Base-by-base conservation (phyloP, 768 basidiomycete genomes). In the Rhodosporidiobolus odoratus region DNA sequence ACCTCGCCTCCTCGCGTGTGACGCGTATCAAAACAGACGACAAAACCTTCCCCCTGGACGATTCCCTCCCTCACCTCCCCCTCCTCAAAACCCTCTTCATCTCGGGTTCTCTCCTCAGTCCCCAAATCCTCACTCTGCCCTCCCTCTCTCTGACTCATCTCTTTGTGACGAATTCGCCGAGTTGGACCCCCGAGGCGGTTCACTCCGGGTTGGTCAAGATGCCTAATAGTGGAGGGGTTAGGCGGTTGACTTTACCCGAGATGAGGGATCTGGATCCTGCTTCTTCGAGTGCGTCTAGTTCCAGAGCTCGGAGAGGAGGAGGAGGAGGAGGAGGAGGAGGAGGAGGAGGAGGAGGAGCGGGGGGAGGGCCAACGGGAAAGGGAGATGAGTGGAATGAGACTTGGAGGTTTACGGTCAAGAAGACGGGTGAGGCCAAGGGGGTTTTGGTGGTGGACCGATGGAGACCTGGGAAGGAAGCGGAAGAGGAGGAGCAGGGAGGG, bases 361-460 rank as follows among this genome's bases (percentile, higher is more conserved):
- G 37, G 38, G 45, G 16, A 25, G 59, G 19, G 8, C 16, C 17
- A 32, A 34, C 54, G 1, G 69, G 64, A 1, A 40, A 16, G 0
- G 58, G 43, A 0, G 58, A 48, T 7, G 30, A 37, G 4, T 74
- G 73, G 73, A 74, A 58, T 32, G 69, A 68, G 21, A 65, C 62
- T 23, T 74, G 73, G 73, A 45, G 62, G 60, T 74, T 74, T 45
- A 53, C 69, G 27, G 69, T 70, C 17, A 54, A 52, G 40, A 66
- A 66, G 56, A 70, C 66, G 52, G 65, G 64, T 3, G 68, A 74
- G 50, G 69, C 66, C 9, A 74, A 74, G 38, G 73, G 73, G 27
- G 62, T 64, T 2, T 8, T n/a, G 23, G 50, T 74, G 34, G 66
- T 62, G n/a, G 68, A 57, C 10, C 45, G 56, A 35, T 61, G 62